These are phyloP conservation scores for Oenanthe javanica DNA, from an alignment of 140 eudicot genomes.

Conservation along the genomic window DNA sequence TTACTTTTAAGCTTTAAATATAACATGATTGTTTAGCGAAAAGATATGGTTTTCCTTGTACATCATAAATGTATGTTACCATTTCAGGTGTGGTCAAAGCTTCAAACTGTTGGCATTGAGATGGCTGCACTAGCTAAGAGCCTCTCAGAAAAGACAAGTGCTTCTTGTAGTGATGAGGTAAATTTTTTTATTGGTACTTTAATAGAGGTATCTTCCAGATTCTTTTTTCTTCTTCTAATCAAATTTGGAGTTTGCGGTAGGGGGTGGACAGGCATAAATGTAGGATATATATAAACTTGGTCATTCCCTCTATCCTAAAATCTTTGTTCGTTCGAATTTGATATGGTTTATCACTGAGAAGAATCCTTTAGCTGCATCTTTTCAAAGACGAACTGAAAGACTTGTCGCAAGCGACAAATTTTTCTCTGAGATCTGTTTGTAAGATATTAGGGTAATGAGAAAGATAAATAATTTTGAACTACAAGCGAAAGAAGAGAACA, in stretches of 20 bases:
- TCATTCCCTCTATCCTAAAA: background rate
- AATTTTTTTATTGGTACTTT: background rate
- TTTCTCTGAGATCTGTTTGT: too few relatives aligned
- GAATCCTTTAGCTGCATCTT: background rate
- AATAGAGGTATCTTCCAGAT: background rate
- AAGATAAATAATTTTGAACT: background rate
- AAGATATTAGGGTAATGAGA: background rate
- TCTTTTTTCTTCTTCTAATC: background rate
- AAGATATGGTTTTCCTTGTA: background rate
- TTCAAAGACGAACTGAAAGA: background rate
- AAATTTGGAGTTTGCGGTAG: background rate
- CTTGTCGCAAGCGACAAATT: too few relatives aligned
- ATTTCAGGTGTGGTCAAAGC: constrained; percentile 73
- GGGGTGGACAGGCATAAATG: background rate
- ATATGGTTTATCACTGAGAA: background rate
- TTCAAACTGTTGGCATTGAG: constrained; percentile 60
- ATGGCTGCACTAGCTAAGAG: constrained; percentile 56
- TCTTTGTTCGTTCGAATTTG: background rate
- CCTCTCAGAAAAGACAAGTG: constrained; percentile 50
- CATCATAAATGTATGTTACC: constrained; percentile 7
- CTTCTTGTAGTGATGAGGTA: constrained; percentile 55
- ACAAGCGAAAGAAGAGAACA: background rate
- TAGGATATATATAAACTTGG: background rate
- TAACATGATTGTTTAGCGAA: background rate
- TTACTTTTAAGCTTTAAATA: background rate